Evolutionary conservation across 106 monocot species (phyloP).

Genomic region (Chionographis japonica): DNA sequence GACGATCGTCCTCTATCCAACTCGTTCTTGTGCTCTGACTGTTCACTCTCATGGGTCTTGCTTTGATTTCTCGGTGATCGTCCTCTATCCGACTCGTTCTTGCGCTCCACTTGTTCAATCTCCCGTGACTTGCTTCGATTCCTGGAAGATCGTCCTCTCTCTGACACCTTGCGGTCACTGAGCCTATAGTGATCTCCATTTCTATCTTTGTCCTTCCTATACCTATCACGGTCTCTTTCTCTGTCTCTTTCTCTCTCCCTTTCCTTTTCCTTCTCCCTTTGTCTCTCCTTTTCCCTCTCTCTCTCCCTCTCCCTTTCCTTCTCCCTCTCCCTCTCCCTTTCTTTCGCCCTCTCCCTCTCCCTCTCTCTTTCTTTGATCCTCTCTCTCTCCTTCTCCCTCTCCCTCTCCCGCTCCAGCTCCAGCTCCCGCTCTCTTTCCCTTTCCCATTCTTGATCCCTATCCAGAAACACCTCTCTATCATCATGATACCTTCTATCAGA

Average conservation of each 20-base stretch:
- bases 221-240: constrained; percentile 25
- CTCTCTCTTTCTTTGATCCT: constrained; percentile 44
- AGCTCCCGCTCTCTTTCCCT: constrained; percentile 41
- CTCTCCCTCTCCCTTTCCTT: constrained; percentile 59
- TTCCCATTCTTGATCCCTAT: constrained; percentile 38
- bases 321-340: constrained; percentile 40
- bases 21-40: constrained; percentile 38
- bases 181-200: constrained; percentile 53
- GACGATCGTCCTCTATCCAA: constrained; percentile 71
- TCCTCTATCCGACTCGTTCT: constrained; percentile 75
- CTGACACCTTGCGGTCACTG: constrained; percentile 70
- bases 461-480: constrained; percentile 50
- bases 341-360: too few relatives aligned
- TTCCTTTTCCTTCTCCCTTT: constrained; percentile 33
- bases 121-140: constrained; percentile 69
- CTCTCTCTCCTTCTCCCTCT: constrained; percentile 24
- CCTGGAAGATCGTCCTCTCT: constrained; percentile 60
- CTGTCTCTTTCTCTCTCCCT: constrained; percentile 37
- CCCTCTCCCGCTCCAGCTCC: constrained; percentile 34
- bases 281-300: constrained; percentile 41
- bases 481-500: constrained; percentile 53
- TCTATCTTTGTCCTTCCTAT: constrained; percentile 69
- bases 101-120: constrained; percentile 28
- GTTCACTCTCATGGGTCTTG: constrained; percentile 63
- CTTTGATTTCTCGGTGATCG: constrained; percentile 52